phyloP scores from a whole-genome alignment of 163 green algal genomes.

The Prototheca wickerhamii region DNA sequence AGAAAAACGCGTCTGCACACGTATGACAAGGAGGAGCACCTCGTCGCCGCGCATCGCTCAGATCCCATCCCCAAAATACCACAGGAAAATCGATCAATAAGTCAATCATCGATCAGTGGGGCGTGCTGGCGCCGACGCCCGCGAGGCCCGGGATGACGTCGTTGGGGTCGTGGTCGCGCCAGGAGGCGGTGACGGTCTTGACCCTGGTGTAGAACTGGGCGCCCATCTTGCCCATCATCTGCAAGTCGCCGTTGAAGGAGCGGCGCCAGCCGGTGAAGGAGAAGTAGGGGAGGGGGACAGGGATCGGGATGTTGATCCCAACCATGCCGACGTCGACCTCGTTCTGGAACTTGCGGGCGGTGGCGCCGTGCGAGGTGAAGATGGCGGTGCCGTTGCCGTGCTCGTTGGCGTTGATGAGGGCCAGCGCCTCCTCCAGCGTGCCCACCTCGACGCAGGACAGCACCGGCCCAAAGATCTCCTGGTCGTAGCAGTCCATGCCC shows the following conservation, averaged over 20 bases:
- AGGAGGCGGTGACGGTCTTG: constrained; percentile 89
- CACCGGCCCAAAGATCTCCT: constrained; percentile 97
- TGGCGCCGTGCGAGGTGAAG: constrained; percentile 79
- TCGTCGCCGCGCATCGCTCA: too few species aligned
- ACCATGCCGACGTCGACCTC: constrained; percentile 81
- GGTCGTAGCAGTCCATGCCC: constrained; percentile 81
- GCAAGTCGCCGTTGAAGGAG: constrained; percentile 78
- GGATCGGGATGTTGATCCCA: constrained; percentile 95
- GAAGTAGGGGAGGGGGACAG: constrained; percentile 91
- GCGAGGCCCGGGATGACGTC: constrained; percentile 26
- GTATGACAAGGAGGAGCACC: too few species aligned
- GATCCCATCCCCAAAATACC: too few species aligned
- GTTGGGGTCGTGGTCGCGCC: constrained; percentile 29
- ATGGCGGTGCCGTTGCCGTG: constrained; percentile 93
- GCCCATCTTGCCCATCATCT: constrained; percentile 84
- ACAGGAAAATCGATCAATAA: background rate
- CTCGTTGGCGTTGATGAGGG: constrained; percentile 76
- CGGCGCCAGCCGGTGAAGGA: constrained; percentile 90
- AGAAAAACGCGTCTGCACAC: too few species aligned
- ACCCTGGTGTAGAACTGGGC: constrained; percentile 64
- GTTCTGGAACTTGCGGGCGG: constrained; percentile 56
- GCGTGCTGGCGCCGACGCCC: constrained; percentile 26
- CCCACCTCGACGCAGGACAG: constrained; percentile 72
- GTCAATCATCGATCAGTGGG: background rate
- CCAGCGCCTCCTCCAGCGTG: constrained; percentile 82